Evolutionary conservation across 768 basidiomycete genomes (phyloP).

Genomic region (Filobasidium floriforme): DNA sequence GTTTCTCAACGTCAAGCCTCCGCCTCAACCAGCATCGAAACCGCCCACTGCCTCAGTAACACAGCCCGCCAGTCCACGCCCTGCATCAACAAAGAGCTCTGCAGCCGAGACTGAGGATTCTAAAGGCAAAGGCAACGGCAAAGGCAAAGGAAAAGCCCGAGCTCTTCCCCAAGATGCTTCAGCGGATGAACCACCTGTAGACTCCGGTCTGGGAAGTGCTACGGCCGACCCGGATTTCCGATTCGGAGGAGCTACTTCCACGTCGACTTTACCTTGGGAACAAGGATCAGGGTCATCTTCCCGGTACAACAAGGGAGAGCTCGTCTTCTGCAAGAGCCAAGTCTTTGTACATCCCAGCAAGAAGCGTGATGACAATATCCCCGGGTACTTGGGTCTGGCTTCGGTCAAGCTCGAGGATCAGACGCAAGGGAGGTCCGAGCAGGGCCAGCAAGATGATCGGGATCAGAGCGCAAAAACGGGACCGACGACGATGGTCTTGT

Average conservation of each 20-base stretch:
- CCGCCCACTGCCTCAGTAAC: too few relatives aligned
- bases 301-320: conserved; percentile 32
- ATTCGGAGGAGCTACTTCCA: background rate
- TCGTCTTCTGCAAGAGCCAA: conserved; percentile 85
- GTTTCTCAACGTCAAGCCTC: background rate
- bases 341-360: conserved; percentile 93
- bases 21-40: background rate
- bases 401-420: conserved; percentile 50
- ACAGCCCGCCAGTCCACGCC: background rate
- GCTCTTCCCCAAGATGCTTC: background rate
- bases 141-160: background rate
- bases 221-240: background rate
- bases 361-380: conserved; percentile 83
- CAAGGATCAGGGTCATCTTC: background rate
- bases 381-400: conserved; percentile 86
- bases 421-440: conserved; percentile 29
- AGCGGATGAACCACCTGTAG: background rate
- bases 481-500: conserved; percentile 61
- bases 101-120: background rate
- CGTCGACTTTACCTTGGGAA: background rate
- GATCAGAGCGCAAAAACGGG: conserved; percentile 20
- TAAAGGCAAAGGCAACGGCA: background rate
- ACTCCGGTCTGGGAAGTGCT: background rate
- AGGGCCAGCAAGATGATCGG: conserved; percentile 14
- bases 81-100: background rate